These are phyloP conservation scores for Daldinia concentrica DNA, from an alignment of 495 filamentous ascomycete genomes.

Conservation along the genomic window DNA sequence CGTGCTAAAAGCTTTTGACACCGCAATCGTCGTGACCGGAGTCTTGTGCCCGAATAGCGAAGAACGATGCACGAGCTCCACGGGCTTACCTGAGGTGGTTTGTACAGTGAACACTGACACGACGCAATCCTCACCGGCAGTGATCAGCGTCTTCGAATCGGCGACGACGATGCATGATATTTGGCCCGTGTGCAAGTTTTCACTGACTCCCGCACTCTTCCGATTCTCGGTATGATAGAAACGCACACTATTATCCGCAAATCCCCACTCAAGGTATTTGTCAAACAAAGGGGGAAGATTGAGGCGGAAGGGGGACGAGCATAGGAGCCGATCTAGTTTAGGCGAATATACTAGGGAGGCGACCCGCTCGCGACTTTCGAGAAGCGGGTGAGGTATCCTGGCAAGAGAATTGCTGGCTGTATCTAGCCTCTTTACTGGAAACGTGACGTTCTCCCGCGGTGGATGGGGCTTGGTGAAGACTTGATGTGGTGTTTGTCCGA, in stretches of 20 bases:
- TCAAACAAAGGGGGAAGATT: conserved; percentile 89
- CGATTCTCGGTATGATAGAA: conserved; percentile 85
- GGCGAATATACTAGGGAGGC: conserved; percentile 78
- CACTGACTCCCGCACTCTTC: conserved; percentile 78
- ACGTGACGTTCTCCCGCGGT: conserved; percentile 71
- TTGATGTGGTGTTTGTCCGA: conserved; percentile 96
- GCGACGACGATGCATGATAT: conserved; percentile 83
- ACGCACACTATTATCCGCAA: conserved; percentile 88
- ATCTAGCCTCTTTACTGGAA: conserved; percentile 74
- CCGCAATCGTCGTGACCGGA: conserved; percentile 80
- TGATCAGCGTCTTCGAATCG: conserved; percentile 89
- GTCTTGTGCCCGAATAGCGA: conserved; percentile 90
- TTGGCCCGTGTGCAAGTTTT: conserved; percentile 91
- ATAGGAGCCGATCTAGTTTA: conserved; percentile 85
- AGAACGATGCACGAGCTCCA: conserved; percentile 82
- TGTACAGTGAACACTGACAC: conserved; percentile 80
- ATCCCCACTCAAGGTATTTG: conserved; percentile 95
- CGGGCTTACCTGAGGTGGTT: conserved; percentile 63
- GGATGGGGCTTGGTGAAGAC: conserved; percentile 86
- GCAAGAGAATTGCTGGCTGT: conserved; percentile 79
- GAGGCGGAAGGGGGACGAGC: conserved; percentile 80
- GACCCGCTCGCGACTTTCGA: conserved; percentile 84
- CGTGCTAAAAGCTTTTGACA: conserved; percentile 86
- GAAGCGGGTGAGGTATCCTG: conserved; percentile 80
- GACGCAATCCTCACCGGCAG: conserved; percentile 89